Conservation (phyloP, 1,284 basidiomycete species). For the Phylloboletellus chloephorus region DNA sequence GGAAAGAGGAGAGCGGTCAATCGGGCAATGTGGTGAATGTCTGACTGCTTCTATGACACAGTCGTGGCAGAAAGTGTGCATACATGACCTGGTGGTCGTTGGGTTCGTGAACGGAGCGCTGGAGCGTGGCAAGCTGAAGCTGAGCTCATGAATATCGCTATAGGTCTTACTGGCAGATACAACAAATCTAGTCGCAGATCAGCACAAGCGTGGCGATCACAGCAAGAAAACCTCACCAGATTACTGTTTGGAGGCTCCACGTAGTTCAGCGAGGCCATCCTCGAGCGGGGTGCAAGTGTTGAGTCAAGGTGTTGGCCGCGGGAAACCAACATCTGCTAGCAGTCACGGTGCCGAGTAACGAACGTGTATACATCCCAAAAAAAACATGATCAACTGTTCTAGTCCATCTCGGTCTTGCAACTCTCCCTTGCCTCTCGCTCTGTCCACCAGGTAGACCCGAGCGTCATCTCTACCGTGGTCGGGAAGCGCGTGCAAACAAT, state of each 20-base stretch:
- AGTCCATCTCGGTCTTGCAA: too few species aligned
- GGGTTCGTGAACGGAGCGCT: conserved; percentile 75
- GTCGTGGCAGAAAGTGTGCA: conserved; percentile 78
- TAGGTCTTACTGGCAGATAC: conserved; percentile 67
- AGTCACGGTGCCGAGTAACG: too few species aligned
- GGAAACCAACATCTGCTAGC: too few species aligned
- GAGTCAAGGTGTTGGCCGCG: not conserved
- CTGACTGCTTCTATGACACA: conserved; percentile 67
- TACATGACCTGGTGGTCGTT: conserved; percentile 64
- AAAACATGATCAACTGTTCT: too few species aligned
- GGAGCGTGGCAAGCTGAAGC: conserved; percentile 5
- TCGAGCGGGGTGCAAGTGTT: conserved; percentile 10
- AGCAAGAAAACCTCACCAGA: conserved; percentile 37
- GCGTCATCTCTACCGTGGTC: not conserved
- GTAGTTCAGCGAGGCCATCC: conserved; percentile 40
- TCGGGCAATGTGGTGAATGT: conserved; percentile 69
- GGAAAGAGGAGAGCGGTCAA: conserved; percentile 66
- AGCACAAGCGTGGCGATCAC: conserved; percentile 3
- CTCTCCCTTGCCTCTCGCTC: too few species aligned
- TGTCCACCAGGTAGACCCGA: not conserved
- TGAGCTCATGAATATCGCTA: not conserved
- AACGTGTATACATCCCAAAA: too few species aligned
- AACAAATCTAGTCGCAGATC: conserved; percentile 54
- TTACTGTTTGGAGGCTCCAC: conserved; percentile 53
- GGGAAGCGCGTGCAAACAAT: not conserved